Percentiles rank a stretch among this genome's conserved stretches.
phyloP scores from a whole-genome alignment of 176 grass and related monocot species.

The Melocanna baccifera region DNA sequence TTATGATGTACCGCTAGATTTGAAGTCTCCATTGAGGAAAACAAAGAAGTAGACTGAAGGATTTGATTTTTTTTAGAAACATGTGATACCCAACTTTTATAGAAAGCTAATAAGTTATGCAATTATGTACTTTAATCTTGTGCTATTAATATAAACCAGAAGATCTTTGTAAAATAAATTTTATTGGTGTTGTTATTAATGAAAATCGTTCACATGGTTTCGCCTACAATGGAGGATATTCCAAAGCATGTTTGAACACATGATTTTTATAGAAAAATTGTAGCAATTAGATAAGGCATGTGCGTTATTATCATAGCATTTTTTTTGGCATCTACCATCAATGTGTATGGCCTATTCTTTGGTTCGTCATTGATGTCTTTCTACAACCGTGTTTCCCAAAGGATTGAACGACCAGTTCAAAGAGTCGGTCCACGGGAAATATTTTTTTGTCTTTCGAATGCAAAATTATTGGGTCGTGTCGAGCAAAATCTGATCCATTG shows the following conservation, averaged over 20 bases:
- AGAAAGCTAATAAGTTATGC: neutral
- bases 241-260: neutral
- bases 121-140: neutral
- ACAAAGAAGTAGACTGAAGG: neutral
- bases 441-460: neutral
- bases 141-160: neutral
- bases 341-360: neutral
- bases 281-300: neutral
- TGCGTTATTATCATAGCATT: neutral
- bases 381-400: neutral
- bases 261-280: neutral
- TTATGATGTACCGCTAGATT: neutral
- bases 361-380: neutral
- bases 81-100: neutral
- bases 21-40: neutral
- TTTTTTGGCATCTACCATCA: neutral
- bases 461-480: neutral
- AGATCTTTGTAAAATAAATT: neutral
- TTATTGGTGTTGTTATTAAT: neutral
- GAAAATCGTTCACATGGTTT: neutral
- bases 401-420: constrained; percentile 33
- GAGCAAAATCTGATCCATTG: neutral
- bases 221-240: neutral
- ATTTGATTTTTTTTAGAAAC: neutral
- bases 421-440: constrained; percentile 1